Base-by-base conservation (phyloP, 225 moss, liverwort and hornwort species). In the Anthoceros angustus region DNA sequence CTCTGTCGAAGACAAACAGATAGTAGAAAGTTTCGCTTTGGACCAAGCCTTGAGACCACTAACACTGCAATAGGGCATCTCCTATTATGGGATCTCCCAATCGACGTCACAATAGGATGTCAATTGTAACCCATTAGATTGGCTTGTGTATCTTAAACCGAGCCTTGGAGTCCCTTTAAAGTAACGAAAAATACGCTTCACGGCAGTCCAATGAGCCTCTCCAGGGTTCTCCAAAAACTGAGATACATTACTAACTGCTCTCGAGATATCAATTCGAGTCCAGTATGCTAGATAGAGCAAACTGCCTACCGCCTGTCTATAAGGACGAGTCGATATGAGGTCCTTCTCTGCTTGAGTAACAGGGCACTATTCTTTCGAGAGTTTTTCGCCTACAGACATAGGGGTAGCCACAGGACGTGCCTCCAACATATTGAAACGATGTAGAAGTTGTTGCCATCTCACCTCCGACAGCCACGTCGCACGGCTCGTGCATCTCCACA, bases 301-400 rank as follows among this genome's bases (percentile, higher is more conserved):
- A 42, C 66, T 12, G 42, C 66, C 66, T 23, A 66, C 66, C 9
- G 42, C 66, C 21, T 66, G 14, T 41, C 40, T 41, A 21, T 66
- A 66, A 20, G 66, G 66, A 14, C 39, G 9, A 40, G 9, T 21
- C 24, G 40, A 41, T 41, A 0, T 66, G 0, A 7, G 39, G 11
- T 66, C 0, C 6, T 41, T 40, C 41, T 66, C 66, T 1, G 2
- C 6, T 18, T 66, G 0, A 11, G 39, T 5, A 12, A 12, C 42
- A 39, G 4, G 66, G 40, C 16, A 9, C 0, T 66, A 12, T 40
- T 9, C 39, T 42, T 40, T 66, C 21, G 11, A 12, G 15, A 66
- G 4, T 21, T 66, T 66, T 45, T 8, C 43, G 14, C 43, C 43
- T 14, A 45, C 43, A 8, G 43, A 9, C 9, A 45, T 9, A 8